These are phyloP conservation scores for Kwoniella mangroviensis DNA, from an alignment of 768 basidiomycete species.

Conservation along the genomic window DNA sequence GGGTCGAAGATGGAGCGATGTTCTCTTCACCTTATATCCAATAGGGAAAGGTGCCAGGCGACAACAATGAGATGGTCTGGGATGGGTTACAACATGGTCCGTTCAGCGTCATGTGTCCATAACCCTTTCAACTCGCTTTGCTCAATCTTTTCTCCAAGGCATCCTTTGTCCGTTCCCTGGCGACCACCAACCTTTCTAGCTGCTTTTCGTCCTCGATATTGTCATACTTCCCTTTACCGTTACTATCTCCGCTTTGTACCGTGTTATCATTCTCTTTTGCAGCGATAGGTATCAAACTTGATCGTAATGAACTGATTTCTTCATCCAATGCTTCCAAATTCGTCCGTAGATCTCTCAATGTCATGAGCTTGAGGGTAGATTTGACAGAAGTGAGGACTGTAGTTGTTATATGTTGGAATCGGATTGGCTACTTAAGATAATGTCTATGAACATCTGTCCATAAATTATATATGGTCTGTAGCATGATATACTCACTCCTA, in stretches of 20 bases:
- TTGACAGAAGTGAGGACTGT: constrained; percentile 43
- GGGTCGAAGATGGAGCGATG: no score
- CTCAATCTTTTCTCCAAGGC: constrained; percentile 30
- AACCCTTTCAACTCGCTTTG: not conserved
- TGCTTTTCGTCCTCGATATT: constrained; percentile 38
- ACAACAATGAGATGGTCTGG: no score
- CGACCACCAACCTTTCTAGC: constrained; percentile 43
- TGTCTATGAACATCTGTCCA: not conserved
- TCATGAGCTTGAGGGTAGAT: constrained; percentile 26
- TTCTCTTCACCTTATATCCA: no score
- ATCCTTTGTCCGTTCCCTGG: constrained; percentile 40
- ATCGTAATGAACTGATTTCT: constrained; percentile 36
- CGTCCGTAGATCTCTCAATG: constrained; percentile 35
- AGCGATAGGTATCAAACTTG: constrained; percentile 25
- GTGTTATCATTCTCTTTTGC: not conserved
- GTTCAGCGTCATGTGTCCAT: not conserved
- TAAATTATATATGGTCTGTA: not conserved
- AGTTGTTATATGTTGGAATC: constrained; percentile 50
- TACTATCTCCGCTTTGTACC: not conserved
- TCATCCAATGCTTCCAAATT: constrained; percentile 40
- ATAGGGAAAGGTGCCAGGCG: no score
- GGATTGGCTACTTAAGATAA: constrained; percentile 37
- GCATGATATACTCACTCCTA: constrained; percentile 38
- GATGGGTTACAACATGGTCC: no score
- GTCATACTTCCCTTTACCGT: constrained; percentile 35